phyloP scores from a whole-genome alignment of 2,329 filamentous ascomycete genomes.

The Fusarium graminum region DNA sequence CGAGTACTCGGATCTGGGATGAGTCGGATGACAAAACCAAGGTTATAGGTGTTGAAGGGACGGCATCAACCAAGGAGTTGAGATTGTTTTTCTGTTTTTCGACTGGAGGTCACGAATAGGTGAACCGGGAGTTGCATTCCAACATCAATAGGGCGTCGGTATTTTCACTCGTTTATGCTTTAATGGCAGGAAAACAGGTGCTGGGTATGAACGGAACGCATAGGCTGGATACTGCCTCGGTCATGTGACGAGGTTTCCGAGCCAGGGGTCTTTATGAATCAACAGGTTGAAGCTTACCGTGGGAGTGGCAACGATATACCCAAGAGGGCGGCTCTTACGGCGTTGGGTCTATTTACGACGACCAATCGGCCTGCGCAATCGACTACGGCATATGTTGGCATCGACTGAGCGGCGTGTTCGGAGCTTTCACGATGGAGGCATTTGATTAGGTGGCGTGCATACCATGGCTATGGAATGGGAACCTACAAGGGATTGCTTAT shows the following conservation, averaged over 20 bases:
- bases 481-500: conserved; percentile 26
- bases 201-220: conserved; percentile 33
- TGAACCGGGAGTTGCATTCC: conserved; percentile 48
- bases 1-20: conserved; percentile 37
- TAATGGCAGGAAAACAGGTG: conserved; percentile 30
- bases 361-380: conserved; percentile 38
- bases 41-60: conserved; percentile 41
- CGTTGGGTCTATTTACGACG: conserved; percentile 42
- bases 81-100: conserved; percentile 43
- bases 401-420: conserved; percentile 38
- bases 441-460: conserved; percentile 43
- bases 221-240: conserved; percentile 33
- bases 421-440: conserved; percentile 39
- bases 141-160: conserved; percentile 46
- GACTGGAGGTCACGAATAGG: conserved; percentile 41
- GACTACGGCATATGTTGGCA: conserved; percentile 44
- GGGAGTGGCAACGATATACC: conserved; percentile 45
- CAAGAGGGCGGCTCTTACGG: conserved; percentile 44
- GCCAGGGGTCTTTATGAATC: conserved; percentile 31
- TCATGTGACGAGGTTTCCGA: conserved; percentile 30
- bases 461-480: conserved; percentile 35
- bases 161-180: conserved; percentile 45
- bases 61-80: conserved; percentile 49
- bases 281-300: conserved; percentile 24
- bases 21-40: conserved; percentile 40